Evolutionary conservation across 2,329 filamentous ascomycete species (phyloP), one percentile per base, ranked within the genome.

Genomic region (Hymenoscyphus repandus): DNA sequence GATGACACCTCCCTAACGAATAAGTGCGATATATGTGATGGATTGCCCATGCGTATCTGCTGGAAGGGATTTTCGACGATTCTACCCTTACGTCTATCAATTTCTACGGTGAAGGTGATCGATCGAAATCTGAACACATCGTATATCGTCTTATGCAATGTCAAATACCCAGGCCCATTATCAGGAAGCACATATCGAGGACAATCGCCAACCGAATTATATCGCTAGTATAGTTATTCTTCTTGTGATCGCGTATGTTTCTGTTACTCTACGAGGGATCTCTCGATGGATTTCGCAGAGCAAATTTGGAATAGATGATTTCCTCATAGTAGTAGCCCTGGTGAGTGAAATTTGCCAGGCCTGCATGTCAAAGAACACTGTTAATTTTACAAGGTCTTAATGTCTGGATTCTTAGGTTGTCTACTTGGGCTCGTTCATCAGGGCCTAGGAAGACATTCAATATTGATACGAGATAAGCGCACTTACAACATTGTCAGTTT

Each of bases 261-360:
- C 38, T 9, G 46, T 49, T 12, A 31, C 17, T 10, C 31, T 49
- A 32, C 22, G 37, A 34, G 38, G 15, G 10, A 27, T 18, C 6
- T 27, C 46, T 27, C 46, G 38, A 33, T 30, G 32, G 33, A 39
- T 49, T 27, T 36, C 30, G 7, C 22, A 30, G 15, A 43, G n/a
- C 15, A 38, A 30, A 15, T 32, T 41, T 22, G 46, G 46, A 5
- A 27, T 36, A 6, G 46, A 49, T 42, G 46, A 49, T 30, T 39
- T 20, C 5, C 31, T 49, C 7, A 49, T 49, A 6, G 20, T 20
- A 5, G 13, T 36, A 7, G 46, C 46, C 7, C 20, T 33, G 15
- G 7, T 49, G 3, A 31, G 31, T 7, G 22, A 22, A 15, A 7
- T 7, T 27, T 4, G 22, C 22, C 22, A 4, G 5, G 3, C 34